These are phyloP conservation scores for Sclerotinia glacialis DNA, from an alignment of 2,329 filamentous ascomycete species.

Conservation along the genomic window DNA sequence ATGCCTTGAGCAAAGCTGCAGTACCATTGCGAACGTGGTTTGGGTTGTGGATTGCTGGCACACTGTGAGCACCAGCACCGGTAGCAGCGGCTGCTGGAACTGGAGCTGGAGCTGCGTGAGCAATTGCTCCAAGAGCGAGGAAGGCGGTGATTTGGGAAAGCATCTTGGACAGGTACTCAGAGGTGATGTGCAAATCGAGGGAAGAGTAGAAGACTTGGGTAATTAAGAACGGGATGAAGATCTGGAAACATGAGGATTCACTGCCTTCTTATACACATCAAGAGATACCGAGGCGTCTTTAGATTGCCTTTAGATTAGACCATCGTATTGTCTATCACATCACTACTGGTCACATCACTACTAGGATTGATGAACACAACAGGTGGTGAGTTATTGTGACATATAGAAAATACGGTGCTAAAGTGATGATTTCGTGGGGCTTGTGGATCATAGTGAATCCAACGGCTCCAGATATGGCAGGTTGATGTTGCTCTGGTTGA, in stretches of 20 bases:
- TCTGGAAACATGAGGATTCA: constrained; percentile 17
- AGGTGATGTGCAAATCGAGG: constrained; percentile 19
- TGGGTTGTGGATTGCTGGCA: constrained; percentile 34
- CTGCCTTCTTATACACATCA: constrained; percentile 29
- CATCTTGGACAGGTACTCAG: constrained; percentile 29
- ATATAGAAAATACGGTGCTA: neutral
- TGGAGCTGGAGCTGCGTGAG: constrained; percentile 30
- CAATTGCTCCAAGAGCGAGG: constrained; percentile 31
- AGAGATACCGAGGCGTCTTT: neutral
- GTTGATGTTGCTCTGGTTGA: neutral
- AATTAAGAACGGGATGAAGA: constrained; percentile 24
- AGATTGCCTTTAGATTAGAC: neutral
- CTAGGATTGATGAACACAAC: neutral
- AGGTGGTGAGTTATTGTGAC: neutral
- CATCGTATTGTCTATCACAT: neutral
- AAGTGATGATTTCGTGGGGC: neutral
- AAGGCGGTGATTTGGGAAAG: constrained; percentile 32
- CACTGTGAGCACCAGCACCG: constrained; percentile 28
- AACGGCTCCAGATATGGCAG: constrained; percentile 16
- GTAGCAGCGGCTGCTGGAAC: neutral
- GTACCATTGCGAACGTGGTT: constrained; percentile 38
- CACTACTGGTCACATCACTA: neutral
- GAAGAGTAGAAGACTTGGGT: constrained; percentile 17
- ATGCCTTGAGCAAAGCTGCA: constrained; percentile 37
- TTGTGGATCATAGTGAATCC: constrained; percentile 1